phyloP scores from a whole-genome alignment of 2,329 filamentous ascomycete genomes.

The Verticillium nonalfalfae region DNA sequence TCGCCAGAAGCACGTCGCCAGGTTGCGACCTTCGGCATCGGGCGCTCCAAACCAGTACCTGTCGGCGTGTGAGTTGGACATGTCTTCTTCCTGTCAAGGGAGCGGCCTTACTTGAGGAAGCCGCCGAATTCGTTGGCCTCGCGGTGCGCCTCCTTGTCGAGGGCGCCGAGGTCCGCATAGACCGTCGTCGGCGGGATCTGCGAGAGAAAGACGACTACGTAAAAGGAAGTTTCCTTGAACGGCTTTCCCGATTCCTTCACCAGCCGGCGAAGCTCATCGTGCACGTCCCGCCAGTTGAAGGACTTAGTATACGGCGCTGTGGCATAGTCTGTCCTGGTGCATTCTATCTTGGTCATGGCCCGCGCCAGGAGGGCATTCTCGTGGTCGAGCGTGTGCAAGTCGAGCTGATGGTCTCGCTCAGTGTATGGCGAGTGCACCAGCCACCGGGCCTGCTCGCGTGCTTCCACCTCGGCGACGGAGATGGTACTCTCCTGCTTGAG shows the following conservation, averaged over 20 bases:
- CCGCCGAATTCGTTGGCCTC: constrained; percentile 77
- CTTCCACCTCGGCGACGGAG: constrained; percentile 5
- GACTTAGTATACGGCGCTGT: constrained; percentile 64
- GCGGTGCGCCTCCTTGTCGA: constrained; percentile 73
- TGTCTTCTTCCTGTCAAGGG: background rate
- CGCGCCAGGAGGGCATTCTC: constrained; percentile 65
- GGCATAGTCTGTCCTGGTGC: constrained; percentile 65
- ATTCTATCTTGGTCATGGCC: constrained; percentile 59
- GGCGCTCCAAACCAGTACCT: constrained; percentile 85
- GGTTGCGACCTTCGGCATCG: constrained; percentile 63
- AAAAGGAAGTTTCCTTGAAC: constrained; percentile 65
- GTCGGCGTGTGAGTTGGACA: background rate
- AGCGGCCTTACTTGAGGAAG: constrained; percentile 60
- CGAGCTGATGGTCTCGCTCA: constrained; percentile 62
- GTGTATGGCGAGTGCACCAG: constrained; percentile 74
- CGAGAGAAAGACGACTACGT: constrained; percentile 80
- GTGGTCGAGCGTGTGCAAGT: constrained; percentile 59
- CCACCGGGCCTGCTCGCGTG: constrained; percentile 17
- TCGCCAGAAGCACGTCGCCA: constrained; percentile 74
- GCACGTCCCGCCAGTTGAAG: constrained; percentile 69
- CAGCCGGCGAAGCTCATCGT: constrained; percentile 51
- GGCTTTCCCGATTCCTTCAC: constrained; percentile 34
- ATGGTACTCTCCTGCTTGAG: constrained; percentile 5
- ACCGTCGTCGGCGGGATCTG: constrained; percentile 62
- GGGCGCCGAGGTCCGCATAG: constrained; percentile 58